These are phyloP conservation scores for Colletotrichum lupini DNA, from an alignment of 2,329 filamentous ascomycete genomes.

Conservation along the genomic window DNA sequence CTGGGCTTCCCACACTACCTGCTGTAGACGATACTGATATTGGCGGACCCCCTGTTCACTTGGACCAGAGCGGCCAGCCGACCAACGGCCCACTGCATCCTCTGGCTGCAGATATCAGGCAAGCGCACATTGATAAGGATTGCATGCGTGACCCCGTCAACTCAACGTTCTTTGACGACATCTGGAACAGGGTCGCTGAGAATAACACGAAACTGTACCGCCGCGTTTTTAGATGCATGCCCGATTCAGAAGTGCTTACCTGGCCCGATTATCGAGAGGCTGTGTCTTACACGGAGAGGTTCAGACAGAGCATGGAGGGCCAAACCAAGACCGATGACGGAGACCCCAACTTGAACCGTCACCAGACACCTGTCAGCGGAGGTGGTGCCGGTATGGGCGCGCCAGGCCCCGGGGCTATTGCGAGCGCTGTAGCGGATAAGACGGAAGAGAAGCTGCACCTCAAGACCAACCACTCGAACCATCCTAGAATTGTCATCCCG, in stretches of 20 bases:
- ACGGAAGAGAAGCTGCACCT: constrained; percentile 41
- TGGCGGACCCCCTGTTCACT: constrained; percentile 74
- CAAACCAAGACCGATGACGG: constrained; percentile 65
- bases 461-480: constrained; percentile 42
- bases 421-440: constrained; percentile 51
- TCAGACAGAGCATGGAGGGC: constrained; percentile 74
- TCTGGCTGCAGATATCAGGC: constrained; percentile 75
- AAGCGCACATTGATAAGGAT: constrained; percentile 82
- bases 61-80: constrained; percentile 63
- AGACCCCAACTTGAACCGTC: constrained; percentile 53
- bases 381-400: constrained; percentile 55
- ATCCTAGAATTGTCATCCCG: constrained; percentile 46
- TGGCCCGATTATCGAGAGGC: constrained; percentile 96
- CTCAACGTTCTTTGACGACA: constrained; percentile 84
- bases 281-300: constrained; percentile 79
- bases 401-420: constrained; percentile 52
- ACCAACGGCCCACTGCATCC: constrained; percentile 59
- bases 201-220: constrained; percentile 98
- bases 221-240: constrained; percentile 95
- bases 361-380: constrained; percentile 43
- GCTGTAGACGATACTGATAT: constrained; percentile 83
- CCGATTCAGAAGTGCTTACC: constrained; percentile 90
- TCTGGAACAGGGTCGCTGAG: constrained; percentile 87
- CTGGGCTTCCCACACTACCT: constrained; percentile 78
- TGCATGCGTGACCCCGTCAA: constrained; percentile 94